Evolutionary conservation across 2,329 filamentous ascomycete species (phyloP), one percentile per base, ranked within the genome.

Genomic region (Beauveria asiatica): DNA sequence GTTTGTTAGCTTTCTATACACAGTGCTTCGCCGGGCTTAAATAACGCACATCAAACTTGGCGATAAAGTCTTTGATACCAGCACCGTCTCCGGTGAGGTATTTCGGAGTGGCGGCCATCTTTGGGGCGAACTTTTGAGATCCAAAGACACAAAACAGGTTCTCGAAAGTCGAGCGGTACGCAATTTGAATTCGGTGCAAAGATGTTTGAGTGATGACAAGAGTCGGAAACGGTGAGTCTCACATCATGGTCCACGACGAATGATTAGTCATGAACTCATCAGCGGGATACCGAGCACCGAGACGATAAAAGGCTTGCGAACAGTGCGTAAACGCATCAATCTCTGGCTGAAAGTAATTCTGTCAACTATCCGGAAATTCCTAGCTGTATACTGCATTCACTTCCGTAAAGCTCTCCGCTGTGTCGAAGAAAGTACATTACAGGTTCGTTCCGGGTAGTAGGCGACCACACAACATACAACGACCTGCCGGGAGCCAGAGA

Each of bases 31-130:
- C 30, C 25, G 17, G 3, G 44, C 27, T 37, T 63, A 67, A 70
- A 70, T 68, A 69, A 75, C 91, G 76, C 76, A 96, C 94, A 79
- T 99, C 94, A 70, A 97, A 99, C 70, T 85, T 85, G 75, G 90
- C 87, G 63, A 99, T 79, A 72, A 99, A 99, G 56, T 88, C 86
- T 54, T 87, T 83, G 66, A 97, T 89, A 49, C 83, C 89, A 61
- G 83, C 78, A 64, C 82, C 81, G 70, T 97, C 86, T 72, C 92
- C 92, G 42, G 87, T 93, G 65, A 99, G 80, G 70, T 92, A 81
- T 64, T 81, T 81, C n/a, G 83, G 69, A 63, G 72, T 66, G 25
- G 70, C 63, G 27, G 44, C 50, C 60, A 61, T 58, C 30, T 17
- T 44, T 42, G 25, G 2, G 49, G 33, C 27, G 8, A 23, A 7